Evolutionary conservation across 1,284 basidiomycete species (phyloP).

Genomic region (Naganishia albida): DNA sequence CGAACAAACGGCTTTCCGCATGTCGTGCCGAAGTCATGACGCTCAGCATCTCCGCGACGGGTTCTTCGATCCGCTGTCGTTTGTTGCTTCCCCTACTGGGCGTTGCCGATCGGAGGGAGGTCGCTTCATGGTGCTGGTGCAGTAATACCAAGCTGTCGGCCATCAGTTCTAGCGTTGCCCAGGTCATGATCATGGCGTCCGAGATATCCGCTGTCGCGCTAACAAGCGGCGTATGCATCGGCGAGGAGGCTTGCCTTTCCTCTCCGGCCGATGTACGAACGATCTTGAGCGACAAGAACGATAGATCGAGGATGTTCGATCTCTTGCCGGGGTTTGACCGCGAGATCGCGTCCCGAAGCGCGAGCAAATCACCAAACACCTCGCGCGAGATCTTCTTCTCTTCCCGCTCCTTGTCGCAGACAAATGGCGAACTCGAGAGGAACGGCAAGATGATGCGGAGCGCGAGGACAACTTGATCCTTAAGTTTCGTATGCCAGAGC

Average conservation of each 20-base stretch:
- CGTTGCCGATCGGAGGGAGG: conserved; percentile 55
- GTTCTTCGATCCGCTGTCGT: conserved; percentile 57
- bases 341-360: conserved; percentile 8
- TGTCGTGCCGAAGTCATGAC: conserved; percentile 56
- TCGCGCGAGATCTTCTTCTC: conserved; percentile 17
- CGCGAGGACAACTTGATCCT: conserved; percentile 61
- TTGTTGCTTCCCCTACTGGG: conserved; percentile 59
- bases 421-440: conserved; percentile 23
- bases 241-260: background rate
- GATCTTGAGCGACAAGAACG: conserved; percentile 3
- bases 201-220: conserved; percentile 67
- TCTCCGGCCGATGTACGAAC: background rate
- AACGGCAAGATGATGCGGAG: conserved; percentile 60
- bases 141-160: conserved; percentile 64
- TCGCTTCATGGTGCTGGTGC: conserved; percentile 62
- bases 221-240: conserved; percentile 19
- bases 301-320: conserved; percentile 6
- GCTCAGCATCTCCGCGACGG: conserved; percentile 62
- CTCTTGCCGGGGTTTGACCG: conserved; percentile 11
- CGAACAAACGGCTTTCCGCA: conserved; percentile 54
- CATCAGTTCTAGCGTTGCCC: conserved; percentile 79
- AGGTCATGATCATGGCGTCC: conserved; percentile 68
- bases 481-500: conserved; percentile 70
- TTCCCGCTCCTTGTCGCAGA: conserved; percentile 10
- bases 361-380: conserved; percentile 13